Evolutionary conservation across 352 stramenopile species (phyloP).

Genomic region (Globisporangium viniferum): DNA sequence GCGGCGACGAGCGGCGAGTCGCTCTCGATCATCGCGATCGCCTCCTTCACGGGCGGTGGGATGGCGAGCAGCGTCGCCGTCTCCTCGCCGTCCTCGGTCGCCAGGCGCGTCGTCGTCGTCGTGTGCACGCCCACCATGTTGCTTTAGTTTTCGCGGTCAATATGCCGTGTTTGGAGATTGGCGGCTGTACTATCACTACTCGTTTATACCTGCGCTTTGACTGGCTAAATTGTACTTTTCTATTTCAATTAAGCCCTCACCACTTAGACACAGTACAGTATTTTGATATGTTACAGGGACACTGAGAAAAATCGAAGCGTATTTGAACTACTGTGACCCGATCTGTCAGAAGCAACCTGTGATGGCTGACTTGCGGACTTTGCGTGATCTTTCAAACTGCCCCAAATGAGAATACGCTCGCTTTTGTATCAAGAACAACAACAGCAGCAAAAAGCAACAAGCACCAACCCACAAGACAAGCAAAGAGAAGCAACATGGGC

Average conservation of each 20-base stretch:
- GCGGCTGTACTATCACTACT: not conserved
- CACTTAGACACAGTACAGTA: not conserved
- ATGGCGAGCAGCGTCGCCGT: conserved; percentile 25
- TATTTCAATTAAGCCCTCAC: not conserved
- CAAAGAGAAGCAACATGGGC: conserved; percentile 39
- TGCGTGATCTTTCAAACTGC: conserved; percentile 5
- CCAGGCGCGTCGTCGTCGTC: conserved; percentile 49
- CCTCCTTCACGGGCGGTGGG: conserved; percentile 51
- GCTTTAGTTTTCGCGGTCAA: not conserved
- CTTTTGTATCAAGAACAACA: not conserved
- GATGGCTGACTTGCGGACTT: not conserved
- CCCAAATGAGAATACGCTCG: not conserved
- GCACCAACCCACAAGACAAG: not conserved
- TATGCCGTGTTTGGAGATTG: not conserved
- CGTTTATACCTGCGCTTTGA: not conserved
- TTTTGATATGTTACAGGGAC: not conserved
- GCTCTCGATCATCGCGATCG: conserved; percentile 52
- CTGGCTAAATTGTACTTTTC: not conserved
- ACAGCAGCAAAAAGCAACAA: not conserved
- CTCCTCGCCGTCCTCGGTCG: conserved; percentile 36
- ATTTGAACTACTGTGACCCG: not conserved
- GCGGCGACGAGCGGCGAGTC: conserved; percentile 47
- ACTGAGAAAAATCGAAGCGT: not conserved
- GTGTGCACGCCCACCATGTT: conserved; percentile 41
- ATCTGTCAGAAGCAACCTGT: not conserved